These are phyloP conservation scores for Arachnomyces sp. DNA, from an alignment of 2,329 filamentous ascomycete genomes.

Conservation along the genomic window DNA sequence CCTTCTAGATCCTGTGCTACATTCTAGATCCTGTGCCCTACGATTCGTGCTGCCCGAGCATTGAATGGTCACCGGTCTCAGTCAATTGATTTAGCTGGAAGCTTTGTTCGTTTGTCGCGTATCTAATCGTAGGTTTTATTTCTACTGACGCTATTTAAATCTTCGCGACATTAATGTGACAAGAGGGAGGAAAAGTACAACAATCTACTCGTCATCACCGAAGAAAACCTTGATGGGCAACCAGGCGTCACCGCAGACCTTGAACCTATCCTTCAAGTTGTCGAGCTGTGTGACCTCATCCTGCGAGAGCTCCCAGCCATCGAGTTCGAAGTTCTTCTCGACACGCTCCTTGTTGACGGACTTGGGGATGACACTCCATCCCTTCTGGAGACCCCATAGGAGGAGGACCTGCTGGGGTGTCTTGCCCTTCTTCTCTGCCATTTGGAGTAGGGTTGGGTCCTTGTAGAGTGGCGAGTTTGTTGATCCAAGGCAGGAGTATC, in stretches of 20 bases:
- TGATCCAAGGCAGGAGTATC: slow-evolving; percentile 50
- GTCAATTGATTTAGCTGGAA: too few species aligned
- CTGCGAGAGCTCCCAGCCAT: slow-evolving; percentile 57
- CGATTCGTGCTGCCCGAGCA: too few species aligned
- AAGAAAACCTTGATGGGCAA: slow-evolving; percentile 70
- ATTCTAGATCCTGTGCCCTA: too few species aligned
- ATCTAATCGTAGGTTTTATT: too few species aligned
- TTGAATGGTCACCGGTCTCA: too few species aligned
- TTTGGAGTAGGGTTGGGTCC: slow-evolving; percentile 40
- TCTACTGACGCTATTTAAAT: too few species aligned
- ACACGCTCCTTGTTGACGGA: slow-evolving; percentile 39
- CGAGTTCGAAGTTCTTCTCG: slow-evolving; percentile 30
- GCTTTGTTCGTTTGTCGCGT: too few species aligned
- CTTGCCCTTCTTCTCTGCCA: slow-evolving; percentile 47
- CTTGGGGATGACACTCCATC: slow-evolving; percentile 47
- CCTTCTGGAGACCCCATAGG: slow-evolving; percentile 46
- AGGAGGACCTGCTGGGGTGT: slow-evolving; percentile 44
- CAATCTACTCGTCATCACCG: slow-evolving; percentile 31
- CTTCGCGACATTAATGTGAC: too few species aligned
- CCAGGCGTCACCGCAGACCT: slow-evolving; percentile 69
- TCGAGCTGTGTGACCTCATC: slow-evolving; percentile 65
- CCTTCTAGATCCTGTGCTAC: too few species aligned
- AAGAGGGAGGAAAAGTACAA: too few species aligned
- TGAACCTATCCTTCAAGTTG: slow-evolving; percentile 65
- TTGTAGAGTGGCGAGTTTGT: slow-evolving; percentile 46